Evolutionary conservation across 345 rosid species (phyloP), one percentile per base, ranked within the genome.

Genomic region (Clausena lansium): DNA sequence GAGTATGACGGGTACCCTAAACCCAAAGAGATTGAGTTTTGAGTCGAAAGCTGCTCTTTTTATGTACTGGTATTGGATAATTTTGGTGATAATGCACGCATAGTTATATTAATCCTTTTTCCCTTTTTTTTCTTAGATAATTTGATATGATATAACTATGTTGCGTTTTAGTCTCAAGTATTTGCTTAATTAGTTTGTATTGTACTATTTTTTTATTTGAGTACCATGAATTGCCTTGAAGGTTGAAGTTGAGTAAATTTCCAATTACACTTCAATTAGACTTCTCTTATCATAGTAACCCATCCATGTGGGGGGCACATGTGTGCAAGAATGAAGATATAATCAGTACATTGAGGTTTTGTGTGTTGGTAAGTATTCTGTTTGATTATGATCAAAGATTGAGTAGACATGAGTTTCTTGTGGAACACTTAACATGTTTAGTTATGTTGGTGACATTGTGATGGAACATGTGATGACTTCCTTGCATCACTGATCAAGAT

Each of bases 1-100:
- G 96, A 88, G 71, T 89, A 88, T 80, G 82, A 81, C 65, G 94
- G 97, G 6, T 88, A 85, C 80, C 89, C 90, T 0, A 91, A 88
- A 45, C 86, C 90, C 20, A 84, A 73, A n/a, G 89, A 82, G 32
- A 79, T 83, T 81, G 94, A 89, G 67, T 95, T 91, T 83, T 96
- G 87, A 88, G 69, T 72, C 25, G 39, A 45, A 32, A 65, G 63
- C 22, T 28, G 55, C 60, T 57, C 68, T 1, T 0, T 10, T 41
- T 13, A 41, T 66, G 2, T 35, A 20, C 22, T 36, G 64, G 73
- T 59, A 22, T 45, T 7, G 60, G 41, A 32, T 35, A 64, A 22
- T 65, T 11, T 52, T 30, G 8, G 32, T 0, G 47, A 41, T 41
- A 41, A 41, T 4, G 45, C 13, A 41, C 15, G 0, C 15, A 13